A percentile compares a stretch with the other conserved stretches of the same genome.
Conservation (phyloP, 139 green algal species). For the Asterochloris sp. region DNA sequence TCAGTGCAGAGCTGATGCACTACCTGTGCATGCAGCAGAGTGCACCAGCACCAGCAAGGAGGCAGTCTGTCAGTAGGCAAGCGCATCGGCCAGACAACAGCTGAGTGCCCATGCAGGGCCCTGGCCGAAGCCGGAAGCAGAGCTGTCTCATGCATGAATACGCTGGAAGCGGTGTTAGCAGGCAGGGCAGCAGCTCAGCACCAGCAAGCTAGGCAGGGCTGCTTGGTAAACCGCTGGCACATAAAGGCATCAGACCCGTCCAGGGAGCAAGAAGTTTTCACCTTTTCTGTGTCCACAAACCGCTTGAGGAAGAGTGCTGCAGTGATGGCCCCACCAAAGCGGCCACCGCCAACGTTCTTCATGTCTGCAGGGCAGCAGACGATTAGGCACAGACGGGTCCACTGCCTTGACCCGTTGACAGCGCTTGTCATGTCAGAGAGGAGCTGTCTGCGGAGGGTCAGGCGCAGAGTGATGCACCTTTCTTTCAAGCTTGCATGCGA, state of each 20-base stretch:
- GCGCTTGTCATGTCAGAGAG: conserved; percentile 60
- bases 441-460: not conserved
- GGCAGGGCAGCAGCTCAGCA: no score
- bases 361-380: conserved; percentile 77
- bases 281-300: conserved; percentile 68
- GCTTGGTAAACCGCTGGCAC: no score
- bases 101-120: no score
- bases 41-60: no score
- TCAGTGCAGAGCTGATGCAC: no score
- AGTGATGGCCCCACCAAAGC: conserved; percentile 83
- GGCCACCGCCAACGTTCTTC: conserved; percentile 73
- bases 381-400: conserved; percentile 84
- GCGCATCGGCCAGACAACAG: no score
- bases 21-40: no score
- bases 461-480: not conserved
- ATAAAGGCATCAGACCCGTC: not conserved
- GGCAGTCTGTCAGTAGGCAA: no score
- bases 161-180: no score
- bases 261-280: not conserved
- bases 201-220: no score
- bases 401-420: conserved; percentile 48
- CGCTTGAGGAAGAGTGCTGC: conserved; percentile 92
- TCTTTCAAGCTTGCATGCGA: not conserved
- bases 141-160: no score
- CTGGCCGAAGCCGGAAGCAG: no score